Conservation (phyloP, 805 yeast genomes). For the Wickerhamomyces mucosus region DNA sequence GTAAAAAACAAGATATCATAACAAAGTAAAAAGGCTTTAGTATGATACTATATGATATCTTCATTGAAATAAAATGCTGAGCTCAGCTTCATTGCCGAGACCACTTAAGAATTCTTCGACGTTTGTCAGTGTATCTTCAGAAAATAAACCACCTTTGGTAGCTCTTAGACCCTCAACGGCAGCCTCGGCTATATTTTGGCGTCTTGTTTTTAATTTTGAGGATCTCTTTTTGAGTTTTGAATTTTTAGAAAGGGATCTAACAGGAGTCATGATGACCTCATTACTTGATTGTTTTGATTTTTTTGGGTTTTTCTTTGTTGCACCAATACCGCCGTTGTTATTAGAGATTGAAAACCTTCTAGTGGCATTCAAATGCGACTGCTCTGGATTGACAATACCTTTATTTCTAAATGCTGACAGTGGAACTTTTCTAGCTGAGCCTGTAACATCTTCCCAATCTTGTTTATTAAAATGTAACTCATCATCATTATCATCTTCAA, state of each 20-base stretch:
- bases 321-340: constrained; percentile 2
- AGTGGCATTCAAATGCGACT: constrained; percentile 19
- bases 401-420: constrained; percentile 87
- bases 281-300: constrained; percentile 10
- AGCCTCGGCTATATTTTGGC: constrained; percentile 66
- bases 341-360: constrained; percentile 14
- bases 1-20: too few species aligned
- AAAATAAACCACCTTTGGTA: constrained; percentile 68
- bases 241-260: constrained; percentile 8
- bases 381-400: constrained; percentile 32
- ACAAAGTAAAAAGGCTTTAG: too few species aligned
- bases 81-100: constrained; percentile 32
- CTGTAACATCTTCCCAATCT: constrained; percentile 25
- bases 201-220: constrained; percentile 33
- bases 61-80: constrained; percentile 24
- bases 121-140: constrained; percentile 63
- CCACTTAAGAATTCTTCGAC: constrained; percentile 64
- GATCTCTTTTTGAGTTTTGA: constrained; percentile 14
- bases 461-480: constrained; percentile 27
- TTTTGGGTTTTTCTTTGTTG: constrained; percentile 3
- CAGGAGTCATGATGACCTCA: constrained; percentile 14
- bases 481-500: constrained; percentile 65
- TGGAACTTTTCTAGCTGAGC: constrained; percentile 52
- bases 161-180: constrained; percentile 67
- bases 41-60: neutral